Conservation (phyloP, 108 stramenopile genomes). For the Licmophora abbreviata region DNA sequence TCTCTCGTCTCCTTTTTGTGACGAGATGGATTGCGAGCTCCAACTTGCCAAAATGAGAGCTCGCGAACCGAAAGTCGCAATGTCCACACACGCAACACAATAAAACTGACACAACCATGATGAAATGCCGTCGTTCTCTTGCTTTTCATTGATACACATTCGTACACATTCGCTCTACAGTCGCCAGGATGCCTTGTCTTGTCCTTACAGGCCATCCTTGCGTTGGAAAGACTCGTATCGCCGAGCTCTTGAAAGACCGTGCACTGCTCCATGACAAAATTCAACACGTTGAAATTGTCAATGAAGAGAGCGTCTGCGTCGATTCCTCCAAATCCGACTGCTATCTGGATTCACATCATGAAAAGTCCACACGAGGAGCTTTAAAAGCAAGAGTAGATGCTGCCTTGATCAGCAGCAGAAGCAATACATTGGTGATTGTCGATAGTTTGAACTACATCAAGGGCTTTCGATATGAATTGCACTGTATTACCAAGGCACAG, state of each 20-base stretch:
- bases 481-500: constrained; percentile 79
- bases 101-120: too few relatives aligned
- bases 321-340: constrained; percentile 50
- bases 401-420: constrained; percentile 1
- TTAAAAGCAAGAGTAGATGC: constrained; percentile 72
- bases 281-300: constrained; percentile 49
- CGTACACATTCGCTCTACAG: too few relatives aligned
- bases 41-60: too few relatives aligned
- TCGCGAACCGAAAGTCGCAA: too few relatives aligned
- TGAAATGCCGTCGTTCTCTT: too few relatives aligned
- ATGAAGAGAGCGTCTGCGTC: constrained; percentile 49
- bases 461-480: constrained; percentile 84
- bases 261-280: constrained; percentile 44
- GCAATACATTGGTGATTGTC: constrained; percentile 55
- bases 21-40: too few relatives aligned
- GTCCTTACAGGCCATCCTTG: constrained; percentile 77
- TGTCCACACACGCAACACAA: too few relatives aligned
- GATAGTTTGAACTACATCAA: constrained; percentile 90
- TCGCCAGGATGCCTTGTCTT: constrained; percentile 71
- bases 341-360: constrained; percentile 47
- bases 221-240: constrained; percentile 73
- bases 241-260: constrained; percentile 52
- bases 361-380: constrained; percentile 72
- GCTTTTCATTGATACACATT: too few relatives aligned
- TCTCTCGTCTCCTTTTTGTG: too few relatives aligned